Conservation (phyloP, 306 rosid genomes). For the Luffa aegyptiaca region DNA sequence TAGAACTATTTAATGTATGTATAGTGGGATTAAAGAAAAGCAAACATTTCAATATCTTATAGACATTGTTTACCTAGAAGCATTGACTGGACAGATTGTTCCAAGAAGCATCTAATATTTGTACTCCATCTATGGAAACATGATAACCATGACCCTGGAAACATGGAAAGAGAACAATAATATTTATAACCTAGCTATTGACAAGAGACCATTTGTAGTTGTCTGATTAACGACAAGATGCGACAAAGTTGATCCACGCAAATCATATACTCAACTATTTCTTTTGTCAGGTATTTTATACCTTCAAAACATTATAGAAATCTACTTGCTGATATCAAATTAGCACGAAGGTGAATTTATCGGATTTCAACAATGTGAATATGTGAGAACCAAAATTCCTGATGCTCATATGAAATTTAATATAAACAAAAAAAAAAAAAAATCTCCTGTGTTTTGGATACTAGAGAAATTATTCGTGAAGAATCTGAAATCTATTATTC, state of each 20-base stretch:
- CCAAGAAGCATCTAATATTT: constrained; percentile 53
- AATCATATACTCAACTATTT: background rate
- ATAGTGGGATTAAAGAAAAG: background rate
- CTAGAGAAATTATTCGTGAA: background rate
- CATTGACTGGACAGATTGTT: constrained; percentile 79
- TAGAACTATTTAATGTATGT: background rate
- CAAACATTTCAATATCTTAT: background rate
- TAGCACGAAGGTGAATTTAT: background rate
- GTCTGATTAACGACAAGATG: background rate
- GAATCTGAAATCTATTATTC: constrained; percentile 1
- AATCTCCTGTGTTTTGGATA: background rate
- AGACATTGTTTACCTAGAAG: constrained; percentile 44
- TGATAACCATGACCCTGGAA: constrained; percentile 79
- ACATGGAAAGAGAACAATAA: constrained; percentile 5
- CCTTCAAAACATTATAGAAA: background rate
- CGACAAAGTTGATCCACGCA: background rate
- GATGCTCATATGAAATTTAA: background rate
- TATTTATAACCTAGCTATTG: background rate
- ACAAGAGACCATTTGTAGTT: background rate
- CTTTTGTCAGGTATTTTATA: background rate
- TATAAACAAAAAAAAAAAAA: background rate
- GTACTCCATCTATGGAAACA: constrained; percentile 51
- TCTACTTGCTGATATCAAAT: background rate
- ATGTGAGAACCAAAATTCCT: background rate
- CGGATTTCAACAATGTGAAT: background rate